Conservation (phyloP, 768 basidiomycete species). For the Lentinula aciculospora region DNA sequence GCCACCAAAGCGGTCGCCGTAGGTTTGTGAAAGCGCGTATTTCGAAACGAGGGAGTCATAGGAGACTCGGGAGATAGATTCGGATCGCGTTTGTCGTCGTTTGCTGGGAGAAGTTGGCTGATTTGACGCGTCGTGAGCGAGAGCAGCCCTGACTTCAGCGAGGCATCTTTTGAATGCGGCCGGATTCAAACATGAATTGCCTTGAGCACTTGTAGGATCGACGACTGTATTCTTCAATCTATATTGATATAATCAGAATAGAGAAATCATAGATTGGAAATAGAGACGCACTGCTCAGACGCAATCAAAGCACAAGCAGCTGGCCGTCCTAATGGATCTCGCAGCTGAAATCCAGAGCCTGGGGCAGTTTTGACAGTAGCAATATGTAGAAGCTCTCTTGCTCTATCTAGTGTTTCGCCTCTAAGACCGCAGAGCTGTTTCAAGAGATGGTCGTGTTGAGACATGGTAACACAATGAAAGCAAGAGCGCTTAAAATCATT, state of each 20-base stretch:
- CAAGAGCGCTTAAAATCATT: background rate
- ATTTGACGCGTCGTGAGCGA: background rate
- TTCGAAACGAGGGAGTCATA: background rate
- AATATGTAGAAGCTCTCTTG: slow-evolving; percentile 26
- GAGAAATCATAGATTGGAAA: background rate
- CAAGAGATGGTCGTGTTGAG: slow-evolving; percentile 3
- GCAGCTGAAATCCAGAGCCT: slow-evolving; percentile 44
- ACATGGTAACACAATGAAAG: background rate
- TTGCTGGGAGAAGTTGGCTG: background rate
- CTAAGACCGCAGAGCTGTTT: slow-evolving; percentile 13
- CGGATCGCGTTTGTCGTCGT: background rate
- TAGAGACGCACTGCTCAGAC: slow-evolving; percentile 33
- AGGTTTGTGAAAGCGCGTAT: background rate
- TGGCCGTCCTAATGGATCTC: slow-evolving; percentile 33
- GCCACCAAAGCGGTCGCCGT: background rate
- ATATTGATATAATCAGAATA: background rate
- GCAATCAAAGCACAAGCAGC: slow-evolving; percentile 49
- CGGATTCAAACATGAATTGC: slow-evolving; percentile 8
- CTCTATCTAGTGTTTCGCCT: slow-evolving; percentile 26
- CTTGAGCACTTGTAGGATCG: slow-evolving; percentile 5
- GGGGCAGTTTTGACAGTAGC: slow-evolving; percentile 36
- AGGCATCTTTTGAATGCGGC: slow-evolving; percentile 9
- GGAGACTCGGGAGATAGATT: background rate
- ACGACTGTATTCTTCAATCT: slow-evolving; percentile 13
- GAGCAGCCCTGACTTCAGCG: slow-evolving; percentile 5